A percentile compares a stretch with the other conserved stretches of the same genome.
Conservation (phyloP, 768 basidiomycete genomes). For the Neoboletus subvelutipes region DNA sequence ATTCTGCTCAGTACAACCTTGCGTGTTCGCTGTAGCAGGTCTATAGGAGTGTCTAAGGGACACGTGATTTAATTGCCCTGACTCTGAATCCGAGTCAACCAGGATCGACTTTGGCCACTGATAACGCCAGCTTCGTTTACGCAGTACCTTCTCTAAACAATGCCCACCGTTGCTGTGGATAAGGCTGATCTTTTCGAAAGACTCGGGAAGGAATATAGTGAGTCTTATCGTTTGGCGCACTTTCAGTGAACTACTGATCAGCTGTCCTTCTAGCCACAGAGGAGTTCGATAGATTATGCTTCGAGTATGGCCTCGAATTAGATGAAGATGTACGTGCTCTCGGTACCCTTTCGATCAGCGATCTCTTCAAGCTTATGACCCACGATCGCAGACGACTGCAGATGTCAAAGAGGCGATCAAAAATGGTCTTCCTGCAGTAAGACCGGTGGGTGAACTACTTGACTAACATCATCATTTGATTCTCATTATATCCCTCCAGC, state of each 20-base stretch:
- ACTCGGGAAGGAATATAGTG: constrained; percentile 82
- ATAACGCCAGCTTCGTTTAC: neutral
- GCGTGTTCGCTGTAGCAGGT: constrained; percentile 6
- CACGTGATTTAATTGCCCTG: neutral
- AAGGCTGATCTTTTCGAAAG: constrained; percentile 91
- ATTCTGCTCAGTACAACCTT: constrained; percentile 3
- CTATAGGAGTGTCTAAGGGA: constrained; percentile 23
- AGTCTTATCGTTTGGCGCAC: constrained; percentile 19
- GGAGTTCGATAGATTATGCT: constrained; percentile 93
- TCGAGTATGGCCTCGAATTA: constrained; percentile 96
- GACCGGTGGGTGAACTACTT: constrained; percentile 55
- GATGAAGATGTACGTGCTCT: constrained; percentile 85
- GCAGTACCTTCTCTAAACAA: constrained; percentile 30
- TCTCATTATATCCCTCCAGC: constrained; percentile 44
- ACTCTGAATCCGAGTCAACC: neutral
- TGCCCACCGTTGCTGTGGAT: constrained; percentile 96
- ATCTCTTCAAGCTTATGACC: neutral
- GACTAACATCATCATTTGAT: neutral
- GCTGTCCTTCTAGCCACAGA: constrained; percentile 65
- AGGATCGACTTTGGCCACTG: neutral
- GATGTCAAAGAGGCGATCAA: constrained; percentile 81
- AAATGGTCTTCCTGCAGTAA: constrained; percentile 81
- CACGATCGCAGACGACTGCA: constrained; percentile 70
- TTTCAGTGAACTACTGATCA: constrained; percentile 12
- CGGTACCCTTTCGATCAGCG: neutral